Conservation (phyloP, 2,329 filamentous ascomycete genomes). For the Xylariaceae sp. region DNA sequence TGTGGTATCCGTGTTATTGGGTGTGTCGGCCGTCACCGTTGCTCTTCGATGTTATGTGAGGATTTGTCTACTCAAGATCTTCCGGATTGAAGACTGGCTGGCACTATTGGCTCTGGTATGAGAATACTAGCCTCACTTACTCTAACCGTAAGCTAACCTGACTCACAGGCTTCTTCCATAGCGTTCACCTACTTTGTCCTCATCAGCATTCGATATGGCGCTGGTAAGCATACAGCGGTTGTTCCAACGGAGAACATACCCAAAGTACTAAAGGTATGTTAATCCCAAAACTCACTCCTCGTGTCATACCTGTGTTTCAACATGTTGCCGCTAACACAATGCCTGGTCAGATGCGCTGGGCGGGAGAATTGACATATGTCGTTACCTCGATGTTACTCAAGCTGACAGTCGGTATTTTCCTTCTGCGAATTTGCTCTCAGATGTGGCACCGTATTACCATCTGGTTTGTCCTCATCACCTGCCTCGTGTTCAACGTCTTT, state of each 20-base stretch:
- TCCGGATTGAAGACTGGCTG: constrained; percentile 25
- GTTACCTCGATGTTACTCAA: constrained; percentile 37
- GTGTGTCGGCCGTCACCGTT: constrained; percentile 19
- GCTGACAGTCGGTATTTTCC: constrained; percentile 36
- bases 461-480: constrained; percentile 28
- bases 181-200: constrained; percentile 19
- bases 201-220: constrained; percentile 20
- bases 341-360: constrained; percentile 28
- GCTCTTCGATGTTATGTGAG: constrained; percentile 28
- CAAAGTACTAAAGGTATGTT: constrained; percentile 21
- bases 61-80: constrained; percentile 20
- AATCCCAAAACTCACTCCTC: neutral
- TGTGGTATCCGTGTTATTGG: constrained; percentile 15
- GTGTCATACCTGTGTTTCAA: neutral
- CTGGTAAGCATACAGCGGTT: constrained; percentile 18
- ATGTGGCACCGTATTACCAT: constrained; percentile 34
- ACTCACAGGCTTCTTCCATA: constrained; percentile 17
- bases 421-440: constrained; percentile 35
- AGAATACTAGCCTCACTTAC: neutral
- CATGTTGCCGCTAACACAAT: neutral
- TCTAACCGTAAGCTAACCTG: constrained; percentile 7
- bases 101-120: constrained; percentile 24
- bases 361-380: constrained; percentile 37
- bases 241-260: constrained; percentile 19
- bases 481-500: constrained; percentile 31